These are phyloP conservation scores for Atkinsonella texensis DNA, from an alignment of 2,329 filamentous ascomycete genomes.

Conservation along the genomic window DNA sequence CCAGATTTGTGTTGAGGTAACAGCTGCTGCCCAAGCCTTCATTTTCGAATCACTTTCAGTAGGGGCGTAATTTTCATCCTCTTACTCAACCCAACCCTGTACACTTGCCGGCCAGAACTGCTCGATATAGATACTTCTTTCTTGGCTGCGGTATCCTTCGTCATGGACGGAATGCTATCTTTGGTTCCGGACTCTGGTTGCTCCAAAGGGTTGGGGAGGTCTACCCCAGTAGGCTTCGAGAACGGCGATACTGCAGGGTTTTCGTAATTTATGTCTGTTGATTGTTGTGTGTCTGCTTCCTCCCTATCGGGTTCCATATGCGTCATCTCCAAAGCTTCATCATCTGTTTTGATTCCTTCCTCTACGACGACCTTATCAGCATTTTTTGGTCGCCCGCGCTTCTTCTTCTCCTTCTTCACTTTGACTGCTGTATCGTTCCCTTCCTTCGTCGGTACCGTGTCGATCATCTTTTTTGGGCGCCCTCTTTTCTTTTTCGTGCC, in stretches of 20 bases:
- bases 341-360: background rate
- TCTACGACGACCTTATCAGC: background rate
- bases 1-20: too few relatives aligned
- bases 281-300: background rate
- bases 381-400: constrained; percentile 32
- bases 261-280: background rate
- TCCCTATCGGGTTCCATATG: background rate
- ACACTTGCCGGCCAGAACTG: constrained; percentile 25
- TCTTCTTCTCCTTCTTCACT: constrained; percentile 26
- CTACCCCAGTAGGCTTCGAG: background rate
- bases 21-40: constrained; percentile 1
- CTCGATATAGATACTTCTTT: constrained; percentile 9
- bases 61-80: constrained; percentile 37
- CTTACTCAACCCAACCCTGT: constrained; percentile 40
- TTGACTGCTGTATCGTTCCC: background rate
- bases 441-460: constrained; percentile 6
- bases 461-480: constrained; percentile 17
- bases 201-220: background rate
- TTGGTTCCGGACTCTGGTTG: background rate
- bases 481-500: constrained; percentile 20
- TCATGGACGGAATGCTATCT: background rate
- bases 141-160: constrained; percentile 3
- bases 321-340: background rate
- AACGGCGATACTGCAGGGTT: background rate
- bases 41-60: constrained; percentile 36